Base-by-base conservation (phyloP, 352 stramenopile genomes). In the Phytophthora foliorum region DNA sequence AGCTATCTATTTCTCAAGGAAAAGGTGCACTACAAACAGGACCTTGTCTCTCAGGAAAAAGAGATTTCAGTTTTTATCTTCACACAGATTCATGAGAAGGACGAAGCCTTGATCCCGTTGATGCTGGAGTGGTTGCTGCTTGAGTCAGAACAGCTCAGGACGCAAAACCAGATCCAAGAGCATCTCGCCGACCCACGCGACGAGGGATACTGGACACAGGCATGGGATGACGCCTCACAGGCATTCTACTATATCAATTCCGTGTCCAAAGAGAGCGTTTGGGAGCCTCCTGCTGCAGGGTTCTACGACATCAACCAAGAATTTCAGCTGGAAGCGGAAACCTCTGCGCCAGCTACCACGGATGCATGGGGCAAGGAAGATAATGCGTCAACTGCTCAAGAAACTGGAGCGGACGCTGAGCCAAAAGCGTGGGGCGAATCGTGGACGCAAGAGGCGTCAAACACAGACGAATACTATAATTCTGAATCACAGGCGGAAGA, bases 1-100 rank as follows among this genome's bases (percentile, higher is more conserved):
- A 92, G 83, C 51, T 93, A 93, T 57, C 67, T 94, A 16, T 94
- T 81, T 62, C 63, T 94, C 10, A 94, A 94, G 48, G 86, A 94
- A 51, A 94, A 94, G 46, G 80, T 94, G 10, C 86, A 94, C 49
- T 78, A 84, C 49, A 75, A 88, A 21, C 73, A 92, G 24, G 86
- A 94, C 51, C 74, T 94, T 11, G 84, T 90, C 5, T 74, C 78
- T 0, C 82, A 90, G 41, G 81, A 92, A 25, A 84, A 78, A 9
- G 84, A 90, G 13, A 93, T 94, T 21, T 77, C 76, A 7, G 48
- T 72, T 3, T 91, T 90, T 51, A 77, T 94, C 36, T 92, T 93
- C 62, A 61, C 72, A 0, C 63, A 88, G 9, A 86, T 94, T 16
- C 51, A 80, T 22, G 69, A 86, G 25, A 81, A 74, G 9, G 84